Base-by-base conservation (phyloP, 495 filamentous ascomycete species). In the Penicillium fimorum region DNA sequence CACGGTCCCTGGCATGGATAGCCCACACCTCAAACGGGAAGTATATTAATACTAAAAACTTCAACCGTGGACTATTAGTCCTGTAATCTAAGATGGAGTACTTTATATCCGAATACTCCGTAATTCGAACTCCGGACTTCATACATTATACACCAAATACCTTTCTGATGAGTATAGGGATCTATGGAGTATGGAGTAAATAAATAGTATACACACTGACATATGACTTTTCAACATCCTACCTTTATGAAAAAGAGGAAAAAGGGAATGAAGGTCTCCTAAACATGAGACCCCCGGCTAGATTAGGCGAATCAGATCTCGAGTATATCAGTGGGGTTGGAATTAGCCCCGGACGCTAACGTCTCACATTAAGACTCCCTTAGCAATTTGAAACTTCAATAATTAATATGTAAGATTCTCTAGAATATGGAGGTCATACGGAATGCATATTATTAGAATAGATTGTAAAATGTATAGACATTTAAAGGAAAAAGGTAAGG, bases 311-410 rank as follows among this genome's bases (percentile, higher is more conserved):
- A 38, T 38, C 35, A 38, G 15, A 38, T 38, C n/a, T 38, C n/a
- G 7, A 38, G 15, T n/a, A 17, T 17, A 9, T 38, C 6, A 38
- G 35, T 24, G 41, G 40, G 40, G 17, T 20, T 12, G 27, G 45
- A 32, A 27, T 47, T 32, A 33, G 45, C 18, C 17, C 18, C 27
- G 24, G 27, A 47, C 45, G 29, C 45, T 47, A 47, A 47, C 45
- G 45, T 47, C 45, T 65, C 62, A 65, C 3, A 38, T 65, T 54
- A 50, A 56, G 35, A 35, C 53, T 33, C 33, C 9, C 11, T 18
- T 42, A 42, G 18, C 22, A 46, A 27, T 46, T 22, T 46, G 43
- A 46, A 45, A 44, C 42, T 38, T 38, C 15, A n/a, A n/a, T 15
- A n/a, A n/a, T 20, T 44, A 27, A 27, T 27, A 27, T 27, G 25